Evolutionary conservation across 176 grass and related monocot species (phyloP).

Genomic region (Lolium rigidum): DNA sequence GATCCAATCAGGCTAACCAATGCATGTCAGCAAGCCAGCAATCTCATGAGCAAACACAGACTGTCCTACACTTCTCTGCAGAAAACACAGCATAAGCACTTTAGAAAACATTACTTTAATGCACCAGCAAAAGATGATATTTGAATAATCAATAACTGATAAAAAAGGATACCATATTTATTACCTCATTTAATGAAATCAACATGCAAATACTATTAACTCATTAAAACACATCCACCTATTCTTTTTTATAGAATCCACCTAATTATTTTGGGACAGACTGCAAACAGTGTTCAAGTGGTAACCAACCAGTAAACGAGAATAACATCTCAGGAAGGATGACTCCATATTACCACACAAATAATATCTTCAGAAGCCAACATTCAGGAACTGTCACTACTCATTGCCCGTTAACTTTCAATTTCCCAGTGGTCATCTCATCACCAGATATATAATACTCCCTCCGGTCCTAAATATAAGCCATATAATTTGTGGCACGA

Average conservation of each 20-base stretch:
- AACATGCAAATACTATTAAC: not conserved
- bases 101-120: not conserved
- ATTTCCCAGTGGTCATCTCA: too few relatives aligned
- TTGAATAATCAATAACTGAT: not conserved
- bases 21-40: not conserved
- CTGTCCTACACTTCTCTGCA: not conserved
- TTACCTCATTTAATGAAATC: not conserved
- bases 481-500: too few relatives aligned
- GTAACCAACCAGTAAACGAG: not conserved
- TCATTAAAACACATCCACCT: not conserved
- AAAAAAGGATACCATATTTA: not conserved
- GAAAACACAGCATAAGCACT: not conserved
- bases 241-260: too few relatives aligned
- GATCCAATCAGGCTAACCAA: slow-evolving; percentile 12
- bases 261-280: not conserved
- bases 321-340: too few relatives aligned
- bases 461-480: too few relatives aligned
- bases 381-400: too few relatives aligned
- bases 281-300: not conserved
- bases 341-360: too few relatives aligned
- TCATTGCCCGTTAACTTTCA: too few relatives aligned
- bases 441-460: slow-evolving; percentile 4
- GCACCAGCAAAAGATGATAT: not conserved
- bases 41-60: not conserved
- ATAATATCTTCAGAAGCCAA: too few relatives aligned